Evolutionary conservation across 106 monocot genomes (phyloP), one percentile per base, ranked within the genome.

Genomic region (Iris macrosiphon): DNA sequence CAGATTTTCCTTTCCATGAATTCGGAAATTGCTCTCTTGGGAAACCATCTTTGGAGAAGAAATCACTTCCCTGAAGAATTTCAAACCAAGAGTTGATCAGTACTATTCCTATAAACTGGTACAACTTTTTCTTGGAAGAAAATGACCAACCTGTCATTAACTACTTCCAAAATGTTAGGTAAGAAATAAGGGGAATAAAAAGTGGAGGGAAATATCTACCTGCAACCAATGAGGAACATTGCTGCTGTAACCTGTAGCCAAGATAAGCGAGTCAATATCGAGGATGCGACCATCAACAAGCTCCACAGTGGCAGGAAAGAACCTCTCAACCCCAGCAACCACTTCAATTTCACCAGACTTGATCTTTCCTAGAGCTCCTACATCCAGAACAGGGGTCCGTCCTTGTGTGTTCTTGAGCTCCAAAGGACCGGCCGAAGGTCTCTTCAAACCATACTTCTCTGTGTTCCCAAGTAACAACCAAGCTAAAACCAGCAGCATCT

Each of bases 1-100:
- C 85, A 0, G 28, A 45, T 50, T 73, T 39, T 38, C 79, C 85
- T 35, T 76, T 85, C 85, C 85, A 84, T 14, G 79, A 67, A 58
- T 75, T 61, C 10, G 84, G 79, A 31, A 84, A 79, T 24, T 75
- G 64, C 58, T 42, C 33, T 32, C 58, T 84, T 25, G 84, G 85
- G 30, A 70, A 56, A 18, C 85, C 85, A 48, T 76, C 49, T 50
- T 80, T 68, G 16, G 56, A 60, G 58, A 79, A 85, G 68, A 84
- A 84, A 52, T 79, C 85, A 46, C 38, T 69, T 32, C 52, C 73
- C 85, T 79, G 68, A 18, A 55, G 30, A n/a, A 63, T 24, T 25
- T 27, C 16, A 38, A 22, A 58, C n/a, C 26, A 0, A 41, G 11
- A 12, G n/a, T 14, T 32, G n/a, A 58, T 58, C 25, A 58, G n/a